A percentile compares a stretch with the other conserved stretches of the same genome.
These are phyloP conservation scores for Eucalyptus microcorys DNA, from an alignment of 345 rosid genomes.

Conservation along the genomic window DNA sequence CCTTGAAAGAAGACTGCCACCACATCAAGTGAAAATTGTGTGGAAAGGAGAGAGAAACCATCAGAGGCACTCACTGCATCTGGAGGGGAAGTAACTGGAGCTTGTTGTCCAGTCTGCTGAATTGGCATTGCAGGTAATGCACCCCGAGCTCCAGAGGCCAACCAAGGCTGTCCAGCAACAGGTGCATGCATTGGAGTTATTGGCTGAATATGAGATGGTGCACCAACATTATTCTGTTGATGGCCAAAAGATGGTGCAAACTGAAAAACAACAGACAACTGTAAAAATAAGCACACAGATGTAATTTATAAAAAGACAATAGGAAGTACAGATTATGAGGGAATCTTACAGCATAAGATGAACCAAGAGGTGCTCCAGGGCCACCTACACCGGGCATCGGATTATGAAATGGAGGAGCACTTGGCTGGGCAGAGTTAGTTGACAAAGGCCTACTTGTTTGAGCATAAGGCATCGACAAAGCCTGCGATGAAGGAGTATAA, in stretches of 20 bases:
- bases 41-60: not conserved
- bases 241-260: slow-evolving; percentile 54
- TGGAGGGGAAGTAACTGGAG: slow-evolving; percentile 27
- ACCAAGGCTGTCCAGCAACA: slow-evolving; percentile 54
- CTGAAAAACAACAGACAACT: slow-evolving; percentile 17
- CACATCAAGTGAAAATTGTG: not conserved
- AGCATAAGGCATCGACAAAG: slow-evolving; percentile 35
- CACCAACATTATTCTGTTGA: slow-evolving; percentile 32
- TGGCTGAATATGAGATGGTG: slow-evolving; percentile 44
- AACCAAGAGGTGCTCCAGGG: slow-evolving; percentile 41
- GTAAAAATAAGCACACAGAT: not conserved
- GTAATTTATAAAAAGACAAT: not conserved
- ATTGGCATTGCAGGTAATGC: slow-evolving; percentile 25
- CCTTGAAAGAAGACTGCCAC: not conserved
- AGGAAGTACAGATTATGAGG: not conserved
- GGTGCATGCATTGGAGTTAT: slow-evolving; percentile 50
- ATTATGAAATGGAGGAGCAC: slow-evolving; percentile 13
- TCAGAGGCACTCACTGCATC: slow-evolving; percentile 36
- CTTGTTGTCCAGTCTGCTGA: slow-evolving; percentile 50
- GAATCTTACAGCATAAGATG: slow-evolving; percentile 48
- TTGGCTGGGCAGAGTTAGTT: slow-evolving; percentile 43
- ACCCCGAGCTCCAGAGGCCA: slow-evolving; percentile 39
- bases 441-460: slow-evolving; percentile 53
- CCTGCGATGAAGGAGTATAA: slow-evolving; percentile 36
- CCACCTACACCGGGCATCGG: slow-evolving; percentile 29